Base-by-base conservation (phyloP, 495 filamentous ascomycete genomes). In the Tetracladium marchalianum region DNA sequence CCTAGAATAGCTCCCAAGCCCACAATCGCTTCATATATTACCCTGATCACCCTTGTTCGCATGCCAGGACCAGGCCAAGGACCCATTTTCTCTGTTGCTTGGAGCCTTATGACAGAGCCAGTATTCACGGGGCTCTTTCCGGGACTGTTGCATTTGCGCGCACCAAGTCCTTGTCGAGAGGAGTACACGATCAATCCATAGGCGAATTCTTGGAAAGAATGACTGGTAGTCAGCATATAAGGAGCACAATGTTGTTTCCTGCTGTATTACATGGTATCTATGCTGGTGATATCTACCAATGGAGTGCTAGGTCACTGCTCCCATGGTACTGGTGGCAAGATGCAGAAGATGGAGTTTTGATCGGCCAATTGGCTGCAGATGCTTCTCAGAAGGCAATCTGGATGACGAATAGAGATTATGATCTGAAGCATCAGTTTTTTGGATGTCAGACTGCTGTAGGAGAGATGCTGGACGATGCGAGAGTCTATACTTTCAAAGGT, bases 231-330 rank as follows among this genome's bases (percentile, higher is more conserved):
- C 55, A 56, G 10, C 57, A 70, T 2, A 34, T 86, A n/a, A 5
- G 82, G 82, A 24, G 68, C n/a, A 95, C 34, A 94, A 94, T 52
- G 18, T 96, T 1, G 59, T 81, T 2, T 94, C 87, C 3, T n/a
- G 84, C 80, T 22, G 62, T 87, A n/a, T 60, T 84, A 18, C 92
- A 96, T 65, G 93, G 93, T 10, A 86, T 97, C 13, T 93, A 90
- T 55, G 93, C 88, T n/a, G 93, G 93, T 37, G 84, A 96, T 66
- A 78, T 94, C 34, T 76, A 83, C 56, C 71, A 82, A 58, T 68
- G 95, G 43, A 95, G 87, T 58, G 76, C 72, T 35, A 76, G 75
- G 51, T 77, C 77, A 3, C 51, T 88, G 5, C 54, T 87, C 32
- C 73, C 81, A 1, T 16, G 35, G 5, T 17, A 68, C 1, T 81